Evolutionary conservation across 2,329 filamentous ascomycete species (phyloP).

Genomic region (Pezicula radicicola): DNA sequence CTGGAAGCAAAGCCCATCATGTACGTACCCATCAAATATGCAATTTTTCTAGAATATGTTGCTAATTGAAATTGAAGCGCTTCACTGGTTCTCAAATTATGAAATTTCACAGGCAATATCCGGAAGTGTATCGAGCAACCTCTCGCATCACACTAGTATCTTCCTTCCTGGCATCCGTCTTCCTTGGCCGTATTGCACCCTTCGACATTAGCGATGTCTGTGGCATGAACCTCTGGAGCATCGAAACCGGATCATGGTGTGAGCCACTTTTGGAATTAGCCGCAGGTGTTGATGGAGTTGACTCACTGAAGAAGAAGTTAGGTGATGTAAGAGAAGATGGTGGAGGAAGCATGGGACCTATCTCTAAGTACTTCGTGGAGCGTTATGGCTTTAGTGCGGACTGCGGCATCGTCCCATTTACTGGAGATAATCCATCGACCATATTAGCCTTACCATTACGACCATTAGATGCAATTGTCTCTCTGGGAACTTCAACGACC

Average conservation of each 20-base stretch:
- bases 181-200: conserved; percentile 81
- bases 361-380: conserved; percentile 75
- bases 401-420: conserved; percentile 81
- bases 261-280: conserved; percentile 72
- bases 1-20: conserved; percentile 93
- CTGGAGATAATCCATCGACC: conserved; percentile 93
- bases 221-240: conserved; percentile 97
- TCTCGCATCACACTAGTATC: conserved; percentile 89
- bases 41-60: neutral
- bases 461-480: conserved; percentile 89
- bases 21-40: neutral
- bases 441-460: conserved; percentile 87
- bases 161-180: conserved; percentile 88
- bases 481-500: conserved; percentile 90
- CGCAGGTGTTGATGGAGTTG: conserved; percentile 55
- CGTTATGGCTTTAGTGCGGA: conserved; percentile 74
- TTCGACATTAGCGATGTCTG: conserved; percentile 94
- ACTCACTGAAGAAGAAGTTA: conserved; percentile 72
- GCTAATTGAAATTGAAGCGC: conserved; percentile 48
- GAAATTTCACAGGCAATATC: conserved; percentile 76
- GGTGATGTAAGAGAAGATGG: conserved; percentile 79
- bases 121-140: conserved; percentile 77
- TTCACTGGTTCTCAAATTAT: conserved; percentile 98
- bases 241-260: conserved; percentile 70
- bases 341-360: conserved; percentile 70